phyloP scores from a whole-genome alignment of 495 filamentous ascomycete genomes.

The Aspergillus funiculosus region DNA sequence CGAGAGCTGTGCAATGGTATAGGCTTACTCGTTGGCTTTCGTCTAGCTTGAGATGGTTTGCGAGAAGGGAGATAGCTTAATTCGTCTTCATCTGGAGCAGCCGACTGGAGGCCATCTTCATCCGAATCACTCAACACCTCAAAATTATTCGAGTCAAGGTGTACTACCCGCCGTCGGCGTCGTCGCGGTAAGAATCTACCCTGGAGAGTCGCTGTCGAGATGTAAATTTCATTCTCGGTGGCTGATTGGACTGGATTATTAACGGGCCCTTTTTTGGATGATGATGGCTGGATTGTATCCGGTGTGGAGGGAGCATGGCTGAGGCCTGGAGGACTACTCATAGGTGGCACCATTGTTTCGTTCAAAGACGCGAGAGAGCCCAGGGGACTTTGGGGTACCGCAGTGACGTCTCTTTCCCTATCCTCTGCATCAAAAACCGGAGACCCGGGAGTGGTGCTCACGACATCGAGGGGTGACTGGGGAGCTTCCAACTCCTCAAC shows the following conservation, averaged over 20 bases:
- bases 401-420: neutral
- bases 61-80: constrained; percentile 27
- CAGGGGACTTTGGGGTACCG: constrained; percentile 11
- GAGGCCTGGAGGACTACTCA: constrained; percentile 33
- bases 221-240: constrained; percentile 29
- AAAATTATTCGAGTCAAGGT: constrained; percentile 11
- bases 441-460: constrained; percentile 22
- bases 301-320: constrained; percentile 15
- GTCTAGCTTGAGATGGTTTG: constrained; percentile 19
- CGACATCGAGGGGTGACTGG: constrained; percentile 18
- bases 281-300: constrained; percentile 21
- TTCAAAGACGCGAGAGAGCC: constrained; percentile 36
- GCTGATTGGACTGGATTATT: neutral
- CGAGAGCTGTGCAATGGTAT: constrained; percentile 15
- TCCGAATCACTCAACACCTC: constrained; percentile 28
- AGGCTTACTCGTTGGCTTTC: constrained; percentile 13
- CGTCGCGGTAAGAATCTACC: constrained; percentile 42
- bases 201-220: constrained; percentile 46
- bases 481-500: constrained; percentile 22
- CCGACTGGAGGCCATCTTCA: constrained; percentile 29
- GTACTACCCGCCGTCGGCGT: constrained; percentile 29
- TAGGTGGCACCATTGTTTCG: constrained; percentile 48
- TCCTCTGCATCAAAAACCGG: constrained; percentile 1
- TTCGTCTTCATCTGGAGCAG: constrained; percentile 37
- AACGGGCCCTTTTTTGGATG: constrained; percentile 16